phyloP scores from a whole-genome alignment of 768 basidiomycete species.

The Botryobasidium botryosum region DNA sequence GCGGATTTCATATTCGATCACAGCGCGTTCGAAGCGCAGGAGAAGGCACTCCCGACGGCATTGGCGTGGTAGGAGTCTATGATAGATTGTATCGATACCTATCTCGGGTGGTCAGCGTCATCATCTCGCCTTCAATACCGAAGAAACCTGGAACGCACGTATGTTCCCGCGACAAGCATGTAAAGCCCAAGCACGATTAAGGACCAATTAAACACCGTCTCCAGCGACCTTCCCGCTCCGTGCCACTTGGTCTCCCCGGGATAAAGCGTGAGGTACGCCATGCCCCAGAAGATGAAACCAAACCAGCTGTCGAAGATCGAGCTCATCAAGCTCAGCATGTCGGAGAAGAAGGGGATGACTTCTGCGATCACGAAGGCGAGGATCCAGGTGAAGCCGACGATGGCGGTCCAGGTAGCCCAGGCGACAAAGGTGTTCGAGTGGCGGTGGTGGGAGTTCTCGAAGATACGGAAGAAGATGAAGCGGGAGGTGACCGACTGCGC shows the following conservation, averaged over 20 bases:
- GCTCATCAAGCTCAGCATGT: conserved; percentile 1
- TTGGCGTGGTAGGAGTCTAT: too few species aligned
- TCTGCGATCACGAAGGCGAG: conserved; percentile 9
- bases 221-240: background rate
- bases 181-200: background rate
- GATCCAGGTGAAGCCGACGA: conserved; percentile 13
- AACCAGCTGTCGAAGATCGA: conserved; percentile 9
- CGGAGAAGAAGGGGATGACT: conserved; percentile 3
- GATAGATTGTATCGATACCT: too few species aligned
- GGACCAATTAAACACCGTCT: background rate
- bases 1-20: too few species aligned
- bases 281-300: conserved; percentile 15
- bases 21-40: too few species aligned
- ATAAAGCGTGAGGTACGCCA: conserved; percentile 13
- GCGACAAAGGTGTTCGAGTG: conserved; percentile 13
- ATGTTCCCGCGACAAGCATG: background rate
- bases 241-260: too few species aligned
- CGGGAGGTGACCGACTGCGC: conserved; percentile 12
- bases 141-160: too few species aligned
- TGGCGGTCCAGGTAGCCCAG: conserved; percentile 14
- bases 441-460: conserved; percentile 12
- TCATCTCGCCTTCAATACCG: too few species aligned
- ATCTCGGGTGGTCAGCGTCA: too few species aligned
- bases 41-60: too few species aligned
- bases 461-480: conserved; percentile 16